Evolutionary conservation across 2,329 filamentous ascomycete genomes (phyloP).

Genomic region (Stachybotrys echinatus): DNA sequence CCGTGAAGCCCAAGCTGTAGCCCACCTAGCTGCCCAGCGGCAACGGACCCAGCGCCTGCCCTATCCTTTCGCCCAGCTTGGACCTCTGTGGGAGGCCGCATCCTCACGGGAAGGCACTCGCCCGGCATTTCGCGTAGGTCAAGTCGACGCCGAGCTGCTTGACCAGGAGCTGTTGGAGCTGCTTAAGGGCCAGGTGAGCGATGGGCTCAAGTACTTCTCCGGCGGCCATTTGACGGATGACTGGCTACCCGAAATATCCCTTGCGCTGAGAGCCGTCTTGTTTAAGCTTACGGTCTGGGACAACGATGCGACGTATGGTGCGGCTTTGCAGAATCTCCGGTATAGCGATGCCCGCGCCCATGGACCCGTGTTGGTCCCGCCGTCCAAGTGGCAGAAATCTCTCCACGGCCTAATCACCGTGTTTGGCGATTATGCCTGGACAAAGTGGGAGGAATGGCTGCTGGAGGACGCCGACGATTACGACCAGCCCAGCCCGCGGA

Average conservation of each 20-base stretch:
- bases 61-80: conserved; percentile 57
- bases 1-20: conserved; percentile 62
- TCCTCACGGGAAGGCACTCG: conserved; percentile 71
- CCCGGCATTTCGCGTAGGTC: conserved; percentile 87
- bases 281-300: conserved; percentile 98
- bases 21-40: conserved; percentile 44
- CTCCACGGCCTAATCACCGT: conserved; percentile 83
- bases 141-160: conserved; percentile 91
- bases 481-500: conserved; percentile 48
- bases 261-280: conserved; percentile 69
- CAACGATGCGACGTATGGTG: conserved; percentile 91
- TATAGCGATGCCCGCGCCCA: conserved; percentile 76
- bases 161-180: conserved; percentile 90
- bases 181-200: conserved; percentile 77
- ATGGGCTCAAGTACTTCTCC: conserved; percentile 82
- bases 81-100: conserved; percentile 63
- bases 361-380: conserved; percentile 59
- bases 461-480: conserved; percentile 72
- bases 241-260: conserved; percentile 79
- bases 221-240: conserved; percentile 73
- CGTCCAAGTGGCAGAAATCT: conserved; percentile 77
- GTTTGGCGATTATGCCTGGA: conserved; percentile 84
- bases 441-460: conserved; percentile 85
- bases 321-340: conserved; percentile 82
- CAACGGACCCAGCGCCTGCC: conserved; percentile 52